Conservation (phyloP, 2,329 filamentous ascomycete genomes). For the Bipolaris oryzae region DNA sequence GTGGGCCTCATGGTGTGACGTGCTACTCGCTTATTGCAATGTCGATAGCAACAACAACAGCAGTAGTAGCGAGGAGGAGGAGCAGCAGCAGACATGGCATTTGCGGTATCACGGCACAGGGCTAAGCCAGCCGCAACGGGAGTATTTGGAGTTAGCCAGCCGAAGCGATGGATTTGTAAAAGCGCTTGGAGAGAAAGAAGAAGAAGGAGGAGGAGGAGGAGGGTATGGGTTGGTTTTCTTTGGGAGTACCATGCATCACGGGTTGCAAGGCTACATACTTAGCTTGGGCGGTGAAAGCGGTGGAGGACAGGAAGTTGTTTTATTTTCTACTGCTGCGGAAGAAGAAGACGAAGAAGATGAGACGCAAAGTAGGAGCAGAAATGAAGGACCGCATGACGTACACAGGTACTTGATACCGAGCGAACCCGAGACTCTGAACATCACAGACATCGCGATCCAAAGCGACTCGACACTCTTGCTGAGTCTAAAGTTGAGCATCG, state of each 20-base stretch:
- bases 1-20: conserved; percentile 45
- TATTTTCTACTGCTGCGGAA: conserved; percentile 21
- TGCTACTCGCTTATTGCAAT: conserved; percentile 13
- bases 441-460: conserved; percentile 17
- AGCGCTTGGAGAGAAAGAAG: neutral
- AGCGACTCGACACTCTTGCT: conserved; percentile 5
- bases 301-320: conserved; percentile 1
- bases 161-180: neutral
- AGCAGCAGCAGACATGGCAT: neutral
- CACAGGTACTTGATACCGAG: neutral
- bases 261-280: conserved; percentile 26
- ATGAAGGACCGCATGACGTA: too few relatives aligned
- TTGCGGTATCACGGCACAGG: conserved; percentile 30
- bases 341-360: conserved; percentile 1
- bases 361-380: neutral
- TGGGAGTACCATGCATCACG: conserved; percentile 28
- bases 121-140: conserved; percentile 19
- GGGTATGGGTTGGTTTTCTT: conserved; percentile 19
- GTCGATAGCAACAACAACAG: neutral
- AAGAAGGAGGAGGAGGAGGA: too few relatives aligned
- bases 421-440: neutral
- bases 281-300: neutral
- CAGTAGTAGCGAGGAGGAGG: neutral
- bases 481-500: neutral
- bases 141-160: neutral